These are phyloP conservation scores for Viola pubescens DNA, from an alignment of 441 rosid species.

Conservation along the genomic window DNA sequence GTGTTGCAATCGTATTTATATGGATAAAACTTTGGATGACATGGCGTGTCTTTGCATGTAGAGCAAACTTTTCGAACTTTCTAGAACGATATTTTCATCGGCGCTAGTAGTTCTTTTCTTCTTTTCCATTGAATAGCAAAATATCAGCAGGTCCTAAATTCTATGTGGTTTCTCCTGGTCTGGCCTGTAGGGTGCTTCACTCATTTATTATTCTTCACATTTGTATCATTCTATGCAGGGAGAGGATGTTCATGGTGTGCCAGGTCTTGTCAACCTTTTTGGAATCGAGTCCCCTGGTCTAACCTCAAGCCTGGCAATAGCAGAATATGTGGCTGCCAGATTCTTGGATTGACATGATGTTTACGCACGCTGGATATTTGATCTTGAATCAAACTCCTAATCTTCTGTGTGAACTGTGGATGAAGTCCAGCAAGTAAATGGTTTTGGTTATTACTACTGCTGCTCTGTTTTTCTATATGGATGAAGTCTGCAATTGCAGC, in stretches of 20 bases:
- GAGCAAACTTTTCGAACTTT: too few relatives aligned
- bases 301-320: constrained; percentile 87
- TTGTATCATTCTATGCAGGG: constrained; percentile 35
- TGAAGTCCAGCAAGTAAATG: not conserved
- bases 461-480: not conserved
- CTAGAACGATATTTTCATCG: too few relatives aligned
- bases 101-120: too few relatives aligned
- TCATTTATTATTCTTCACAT: not conserved
- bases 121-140: not conserved
- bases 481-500: not conserved
- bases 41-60: too few relatives aligned
- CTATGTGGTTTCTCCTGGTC: not conserved
- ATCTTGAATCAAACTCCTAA: not conserved
- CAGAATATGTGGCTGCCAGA: constrained; percentile 57
- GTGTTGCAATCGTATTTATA: too few relatives aligned
- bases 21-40: too few relatives aligned
- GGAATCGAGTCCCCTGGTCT: constrained; percentile 93
- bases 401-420: not conserved
- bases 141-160: not conserved
- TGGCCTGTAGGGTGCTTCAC: not conserved
- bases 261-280: constrained; percentile 79
- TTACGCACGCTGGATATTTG: constrained; percentile 3
- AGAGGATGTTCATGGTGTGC: constrained; percentile 62
- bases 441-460: not conserved
- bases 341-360: constrained; percentile 24